phyloP scores from a whole-genome alignment of 2,329 filamentous ascomycete genomes.

The Pseudocercospora vitis region DNA sequence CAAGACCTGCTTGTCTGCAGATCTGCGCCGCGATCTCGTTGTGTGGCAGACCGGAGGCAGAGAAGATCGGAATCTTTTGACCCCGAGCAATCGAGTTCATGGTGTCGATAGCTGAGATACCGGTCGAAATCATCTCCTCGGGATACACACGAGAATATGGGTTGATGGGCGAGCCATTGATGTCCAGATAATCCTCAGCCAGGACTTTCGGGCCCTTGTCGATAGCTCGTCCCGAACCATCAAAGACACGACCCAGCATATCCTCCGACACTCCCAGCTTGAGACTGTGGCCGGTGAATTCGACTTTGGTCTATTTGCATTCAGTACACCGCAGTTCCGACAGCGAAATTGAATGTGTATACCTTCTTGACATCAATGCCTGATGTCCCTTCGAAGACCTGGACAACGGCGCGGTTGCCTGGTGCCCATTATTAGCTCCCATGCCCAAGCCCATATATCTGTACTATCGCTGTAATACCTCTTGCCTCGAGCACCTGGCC shows the following conservation, averaged over 20 bases:
- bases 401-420: slow-evolving; percentile 93
- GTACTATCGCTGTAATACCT: slow-evolving; percentile 59
- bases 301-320: slow-evolving; percentile 75
- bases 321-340: slow-evolving; percentile 15
- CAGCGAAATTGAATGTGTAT: slow-evolving; percentile 17
- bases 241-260: slow-evolving; percentile 98
- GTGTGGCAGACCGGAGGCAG: slow-evolving; percentile 93
- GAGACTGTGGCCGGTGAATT: slow-evolving; percentile 94
- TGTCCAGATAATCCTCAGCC: slow-evolving; percentile 96
- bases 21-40: slow-evolving; percentile 99
- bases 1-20: slow-evolving; percentile 92
- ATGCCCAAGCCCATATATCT: background rate
- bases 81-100: slow-evolving; percentile 93
- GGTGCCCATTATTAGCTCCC: slow-evolving; percentile 20
- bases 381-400: slow-evolving; percentile 96
- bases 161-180: slow-evolving; percentile 98
- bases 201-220: slow-evolving; percentile 98
- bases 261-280: slow-evolving; percentile 99
- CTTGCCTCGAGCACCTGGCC: slow-evolving; percentile 96
- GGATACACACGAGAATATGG: slow-evolving; percentile 97
- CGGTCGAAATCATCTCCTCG: slow-evolving; percentile 99
- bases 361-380: slow-evolving; percentile 98
- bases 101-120: slow-evolving; percentile 98
- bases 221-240: slow-evolving; percentile 95
- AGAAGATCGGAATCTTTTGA: slow-evolving; percentile 99